Evolutionary conservation across 2,329 filamentous ascomycete species (phyloP).

Genomic region (Simplicillium aogashimaense): DNA sequence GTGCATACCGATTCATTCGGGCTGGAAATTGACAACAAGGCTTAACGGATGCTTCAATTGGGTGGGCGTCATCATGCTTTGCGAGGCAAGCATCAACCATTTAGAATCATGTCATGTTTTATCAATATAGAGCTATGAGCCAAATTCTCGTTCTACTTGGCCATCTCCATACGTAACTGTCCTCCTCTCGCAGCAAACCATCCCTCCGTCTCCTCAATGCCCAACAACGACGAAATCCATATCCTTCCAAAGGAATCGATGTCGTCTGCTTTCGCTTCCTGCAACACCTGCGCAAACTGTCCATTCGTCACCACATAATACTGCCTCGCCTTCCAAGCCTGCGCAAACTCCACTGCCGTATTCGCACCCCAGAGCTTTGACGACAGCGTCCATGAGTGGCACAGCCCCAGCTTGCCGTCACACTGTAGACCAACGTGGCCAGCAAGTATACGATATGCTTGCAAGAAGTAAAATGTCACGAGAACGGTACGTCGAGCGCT

Average conservation of each 20-base stretch:
- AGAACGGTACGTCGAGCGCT: slow-evolving; percentile 42
- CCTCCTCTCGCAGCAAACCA: slow-evolving; percentile 6
- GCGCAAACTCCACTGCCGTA: slow-evolving; percentile 24
- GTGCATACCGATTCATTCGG: too few species aligned
- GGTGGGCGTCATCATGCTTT: too few species aligned
- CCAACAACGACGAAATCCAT: slow-evolving; percentile 8
- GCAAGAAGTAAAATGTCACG: slow-evolving; percentile 33
- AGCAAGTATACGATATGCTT: slow-evolving; percentile 23
- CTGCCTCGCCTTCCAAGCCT: slow-evolving; percentile 24
- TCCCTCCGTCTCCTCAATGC: slow-evolving; percentile 5
- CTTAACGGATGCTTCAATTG: too few species aligned
- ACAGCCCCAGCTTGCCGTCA: slow-evolving; percentile 17
- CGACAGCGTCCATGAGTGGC: slow-evolving; percentile 28
- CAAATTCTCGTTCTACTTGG: too few species aligned
- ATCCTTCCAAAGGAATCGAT: slow-evolving; percentile 33
- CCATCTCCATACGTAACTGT: background rate
- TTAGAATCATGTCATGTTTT: too few species aligned
- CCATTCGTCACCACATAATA: slow-evolving; percentile 23
- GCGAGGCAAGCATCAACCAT: too few species aligned
- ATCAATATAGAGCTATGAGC: too few species aligned
- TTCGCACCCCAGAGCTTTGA: slow-evolving; percentile 26
- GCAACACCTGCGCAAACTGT: slow-evolving; percentile 15
- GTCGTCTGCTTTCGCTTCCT: slow-evolving; percentile 26
- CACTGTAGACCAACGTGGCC: slow-evolving; percentile 15
- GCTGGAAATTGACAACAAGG: too few species aligned